Evolutionary conservation across 352 stramenopile genomes (phyloP).

Genomic region (Globisporangium splendens): DNA sequence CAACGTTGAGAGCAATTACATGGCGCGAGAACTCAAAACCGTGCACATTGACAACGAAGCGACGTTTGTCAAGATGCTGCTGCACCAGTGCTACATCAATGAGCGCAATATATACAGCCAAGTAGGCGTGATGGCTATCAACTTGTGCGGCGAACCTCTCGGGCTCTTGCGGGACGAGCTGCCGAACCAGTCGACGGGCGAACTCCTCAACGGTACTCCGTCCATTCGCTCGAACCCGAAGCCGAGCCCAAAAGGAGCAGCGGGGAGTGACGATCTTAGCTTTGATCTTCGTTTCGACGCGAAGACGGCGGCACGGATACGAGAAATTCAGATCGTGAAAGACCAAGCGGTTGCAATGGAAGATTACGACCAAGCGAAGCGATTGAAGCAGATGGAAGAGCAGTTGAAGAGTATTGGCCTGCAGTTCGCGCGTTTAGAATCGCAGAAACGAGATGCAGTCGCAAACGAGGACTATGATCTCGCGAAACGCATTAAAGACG

Average conservation of each 20-base stretch:
- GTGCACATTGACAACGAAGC: slow-evolving; percentile 88
- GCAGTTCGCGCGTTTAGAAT: slow-evolving; percentile 83
- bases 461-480: slow-evolving; percentile 91
- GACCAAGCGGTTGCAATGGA: slow-evolving; percentile 82
- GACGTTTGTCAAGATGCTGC: slow-evolving; percentile 83
- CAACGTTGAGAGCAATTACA: slow-evolving; percentile 82
- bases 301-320: slow-evolving; percentile 83
- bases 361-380: slow-evolving; percentile 89
- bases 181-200: slow-evolving; percentile 44
- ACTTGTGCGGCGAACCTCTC: slow-evolving; percentile 71
- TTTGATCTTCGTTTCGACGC: slow-evolving; percentile 90
- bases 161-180: slow-evolving; percentile 27
- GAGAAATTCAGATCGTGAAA: slow-evolving; percentile 86
- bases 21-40: slow-evolving; percentile 91
- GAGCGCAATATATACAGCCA: slow-evolving; percentile 89
- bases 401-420: slow-evolving; percentile 88
- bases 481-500: slow-evolving; percentile 88
- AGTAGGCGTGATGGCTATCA: slow-evolving; percentile 90
- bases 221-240: slow-evolving; percentile 25
- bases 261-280: slow-evolving; percentile 41
- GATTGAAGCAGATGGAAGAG: slow-evolving; percentile 82
- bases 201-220: slow-evolving; percentile 19
- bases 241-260: background rate
- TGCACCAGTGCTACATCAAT: slow-evolving; percentile 89
- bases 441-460: slow-evolving; percentile 87